phyloP scores from a whole-genome alignment of 768 basidiomycete genomes.

The Scleroderma citrinum region DNA sequence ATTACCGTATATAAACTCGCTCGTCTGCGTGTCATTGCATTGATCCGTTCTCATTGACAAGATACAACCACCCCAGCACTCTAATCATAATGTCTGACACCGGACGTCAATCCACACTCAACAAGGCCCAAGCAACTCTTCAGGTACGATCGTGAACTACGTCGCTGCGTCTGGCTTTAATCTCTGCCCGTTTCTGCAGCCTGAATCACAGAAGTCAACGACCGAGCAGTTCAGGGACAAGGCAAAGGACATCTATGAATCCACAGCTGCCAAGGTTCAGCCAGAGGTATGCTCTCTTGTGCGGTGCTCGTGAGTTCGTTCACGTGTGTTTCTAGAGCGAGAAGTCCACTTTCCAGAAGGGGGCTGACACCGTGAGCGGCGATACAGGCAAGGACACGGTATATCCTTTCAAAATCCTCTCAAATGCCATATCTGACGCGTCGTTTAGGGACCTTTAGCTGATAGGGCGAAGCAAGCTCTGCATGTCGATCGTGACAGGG shows the following conservation, averaged over 20 bases:
- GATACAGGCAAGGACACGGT: constrained; percentile 45
- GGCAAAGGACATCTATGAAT: constrained; percentile 44
- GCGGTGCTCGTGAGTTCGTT: neutral
- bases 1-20: neutral
- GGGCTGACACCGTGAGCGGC: constrained; percentile 41
- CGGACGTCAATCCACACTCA: constrained; percentile 52
- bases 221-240: constrained; percentile 46
- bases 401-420: constrained; percentile 1
- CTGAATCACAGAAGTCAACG: constrained; percentile 53
- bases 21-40: too few relatives aligned
- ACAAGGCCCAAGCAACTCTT: constrained; percentile 45
- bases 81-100: constrained; percentile 43
- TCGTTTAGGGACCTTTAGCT: constrained; percentile 7
- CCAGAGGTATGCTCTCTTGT: constrained; percentile 33
- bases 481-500: constrained; percentile 4
- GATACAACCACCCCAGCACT: neutral
- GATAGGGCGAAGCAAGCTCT: constrained; percentile 11
- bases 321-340: constrained; percentile 32
- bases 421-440: too few relatives aligned
- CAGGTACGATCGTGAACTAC: constrained; percentile 38
- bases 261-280: constrained; percentile 41
- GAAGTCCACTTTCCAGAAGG: constrained; percentile 47
- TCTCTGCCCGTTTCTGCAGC: constrained; percentile 27
- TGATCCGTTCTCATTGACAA: neutral
- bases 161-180: neutral